Percentiles rank a stretch among this genome's conserved stretches.
These are phyloP conservation scores for Aspergillus sp. DNA, from an alignment of 2,329 filamentous ascomycete genomes.

Conservation along the genomic window DNA sequence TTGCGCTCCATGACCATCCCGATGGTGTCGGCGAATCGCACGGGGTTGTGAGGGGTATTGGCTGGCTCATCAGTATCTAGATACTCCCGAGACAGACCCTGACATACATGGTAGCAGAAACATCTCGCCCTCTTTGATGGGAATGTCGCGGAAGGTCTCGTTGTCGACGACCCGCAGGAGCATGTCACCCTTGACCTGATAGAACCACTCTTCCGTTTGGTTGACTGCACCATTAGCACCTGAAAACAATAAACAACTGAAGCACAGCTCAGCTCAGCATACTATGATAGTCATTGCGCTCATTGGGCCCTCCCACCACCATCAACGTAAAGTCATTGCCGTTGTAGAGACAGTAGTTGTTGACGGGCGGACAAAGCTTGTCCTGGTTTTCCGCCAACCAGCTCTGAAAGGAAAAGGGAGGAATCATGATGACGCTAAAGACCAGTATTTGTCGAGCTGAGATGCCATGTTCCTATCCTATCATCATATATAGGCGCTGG, in stretches of 20 bases:
- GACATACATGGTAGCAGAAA: constrained; percentile 16
- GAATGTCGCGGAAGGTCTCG: constrained; percentile 12
- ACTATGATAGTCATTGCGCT: constrained; percentile 19
- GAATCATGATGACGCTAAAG: background rate
- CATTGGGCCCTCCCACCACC: constrained; percentile 18
- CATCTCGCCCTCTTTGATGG: constrained; percentile 16
- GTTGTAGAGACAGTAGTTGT: constrained; percentile 15
- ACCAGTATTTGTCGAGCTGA: no score
- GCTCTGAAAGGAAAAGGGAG: constrained; percentile 8
- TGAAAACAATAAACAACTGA: background rate
- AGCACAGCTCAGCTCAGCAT: background rate
- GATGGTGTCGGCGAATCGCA: constrained; percentile 82
- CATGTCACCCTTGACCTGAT: constrained; percentile 19
- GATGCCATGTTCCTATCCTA: no score
- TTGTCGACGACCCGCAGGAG: constrained; percentile 15
- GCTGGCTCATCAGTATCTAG: background rate
- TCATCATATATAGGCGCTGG: no score
- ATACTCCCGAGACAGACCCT: background rate
- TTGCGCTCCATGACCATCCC: constrained; percentile 83
- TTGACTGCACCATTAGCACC: constrained; percentile 5
- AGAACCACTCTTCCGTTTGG: constrained; percentile 20
- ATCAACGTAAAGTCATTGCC: constrained; percentile 19
- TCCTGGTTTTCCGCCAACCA: constrained; percentile 16
- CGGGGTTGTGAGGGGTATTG: constrained; percentile 79
- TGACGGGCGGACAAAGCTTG: constrained; percentile 14